phyloP scores from a whole-genome alignment of 2,329 filamentous ascomycete genomes.

The Exophiala oligosperma region DNA sequence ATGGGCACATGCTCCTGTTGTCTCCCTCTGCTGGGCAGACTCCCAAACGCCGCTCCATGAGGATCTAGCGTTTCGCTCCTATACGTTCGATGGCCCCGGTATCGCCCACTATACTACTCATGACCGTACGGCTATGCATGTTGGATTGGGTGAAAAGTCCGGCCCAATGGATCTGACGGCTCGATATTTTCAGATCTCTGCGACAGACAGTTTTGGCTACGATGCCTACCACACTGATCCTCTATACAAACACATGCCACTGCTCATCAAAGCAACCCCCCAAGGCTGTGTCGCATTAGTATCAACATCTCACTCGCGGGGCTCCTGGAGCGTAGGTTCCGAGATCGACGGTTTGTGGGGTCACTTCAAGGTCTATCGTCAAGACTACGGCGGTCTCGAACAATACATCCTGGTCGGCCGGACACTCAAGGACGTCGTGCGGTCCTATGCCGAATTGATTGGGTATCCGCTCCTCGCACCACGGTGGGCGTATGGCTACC shows the following conservation, averaged over 20 bases:
- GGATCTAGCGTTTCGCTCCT: slow-evolving; percentile 67
- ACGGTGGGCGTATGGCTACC: slow-evolving; percentile 71
- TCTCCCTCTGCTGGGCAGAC: slow-evolving; percentile 56
- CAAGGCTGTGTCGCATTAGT: slow-evolving; percentile 66
- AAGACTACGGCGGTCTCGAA: slow-evolving; percentile 70
- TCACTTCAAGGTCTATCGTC: slow-evolving; percentile 71
- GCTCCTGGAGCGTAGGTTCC: slow-evolving; percentile 65
- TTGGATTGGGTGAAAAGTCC: slow-evolving; percentile 71
- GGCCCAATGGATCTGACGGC: slow-evolving; percentile 72
- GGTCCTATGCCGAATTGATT: slow-evolving; percentile 65
- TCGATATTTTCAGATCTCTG: slow-evolving; percentile 65
- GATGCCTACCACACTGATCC: slow-evolving; percentile 70
- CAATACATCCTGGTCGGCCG: slow-evolving; percentile 68
- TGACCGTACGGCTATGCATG: slow-evolving; percentile 63
- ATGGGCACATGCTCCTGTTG: slow-evolving; percentile 59
- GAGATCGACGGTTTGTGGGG: slow-evolving; percentile 78
- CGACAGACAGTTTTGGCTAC: slow-evolving; percentile 73
- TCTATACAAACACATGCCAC: slow-evolving; percentile 73
- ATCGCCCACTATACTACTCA: slow-evolving; percentile 66
- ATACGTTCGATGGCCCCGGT: slow-evolving; percentile 61
- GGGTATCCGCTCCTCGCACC: slow-evolving; percentile 69
- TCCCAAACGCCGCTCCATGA: slow-evolving; percentile 56
- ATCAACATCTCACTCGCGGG: slow-evolving; percentile 65
- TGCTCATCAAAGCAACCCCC: slow-evolving; percentile 67
- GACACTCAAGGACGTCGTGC: slow-evolving; percentile 66